Base-by-base conservation (phyloP, 257 asterid species). In the Haberlea rhodopensis region DNA sequence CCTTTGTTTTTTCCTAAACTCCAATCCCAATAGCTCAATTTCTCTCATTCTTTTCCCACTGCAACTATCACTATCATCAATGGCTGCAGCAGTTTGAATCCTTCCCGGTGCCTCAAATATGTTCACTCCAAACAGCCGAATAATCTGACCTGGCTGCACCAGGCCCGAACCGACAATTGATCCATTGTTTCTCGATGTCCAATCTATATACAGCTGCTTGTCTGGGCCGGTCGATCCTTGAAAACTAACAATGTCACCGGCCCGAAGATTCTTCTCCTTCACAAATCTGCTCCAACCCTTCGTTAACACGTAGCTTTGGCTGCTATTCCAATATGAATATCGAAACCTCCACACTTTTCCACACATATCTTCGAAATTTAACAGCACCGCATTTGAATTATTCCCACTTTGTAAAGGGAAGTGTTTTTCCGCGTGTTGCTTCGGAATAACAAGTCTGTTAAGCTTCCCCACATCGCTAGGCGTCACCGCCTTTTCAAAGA, bases 341-440 rank as follows among this genome's bases (percentile, higher is more conserved):
- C n/a, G n/a, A n/a, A n/a, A n/a, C 91, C 92, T 54, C 92, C 92
- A 85, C 2, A 80, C 87, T 32, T 82, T 85, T 0, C 92, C 92
- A 0, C 70, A 72, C 15, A 59, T 24, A 28, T 85, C 92, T 57
- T 85, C 92, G 1, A 85, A 77, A 54, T 85, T 82, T 71, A 85
- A 22, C 69, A 85, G 2, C 3, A 82, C 62, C 0, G 89, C 87
- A 3, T 85, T 85, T 0, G 81, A 68, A 0, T 59, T 60, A 60
- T 15, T 64, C 4, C 75, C 84, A 5, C 65, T 72, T 71, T 67
- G 85, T 53, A 85, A 25, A 1, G 89, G 92, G 43, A 85, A 85
- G 69, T 82, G 82, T 53, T 53, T 73, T 46, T 78, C 82, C 0
- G 82, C 82, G 7, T 78, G 79, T 54, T 78, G 82, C 29, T 78